Conservation (phyloP, 1,284 basidiomycete genomes). For the Xanthoconium separans region DNA sequence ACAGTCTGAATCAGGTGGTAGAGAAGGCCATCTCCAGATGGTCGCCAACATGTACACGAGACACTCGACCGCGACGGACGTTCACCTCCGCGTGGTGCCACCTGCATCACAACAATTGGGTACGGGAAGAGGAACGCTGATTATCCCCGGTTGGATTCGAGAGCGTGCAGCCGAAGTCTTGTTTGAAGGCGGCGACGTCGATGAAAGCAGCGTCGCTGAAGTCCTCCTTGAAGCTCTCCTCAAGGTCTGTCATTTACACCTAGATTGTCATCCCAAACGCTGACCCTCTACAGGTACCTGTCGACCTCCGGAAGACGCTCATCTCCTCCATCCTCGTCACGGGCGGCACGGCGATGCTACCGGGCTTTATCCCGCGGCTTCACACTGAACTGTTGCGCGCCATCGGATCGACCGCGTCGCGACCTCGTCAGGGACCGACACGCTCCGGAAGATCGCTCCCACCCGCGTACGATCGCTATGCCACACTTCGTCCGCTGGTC, state of each 20-base stretch:
- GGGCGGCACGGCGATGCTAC: conserved; percentile 90
- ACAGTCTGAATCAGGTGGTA: conserved; percentile 14
- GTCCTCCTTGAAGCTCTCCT: conserved; percentile 75
- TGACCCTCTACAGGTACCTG: conserved; percentile 62
- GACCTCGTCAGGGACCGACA: conserved; percentile 34
- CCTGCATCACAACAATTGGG: conserved; percentile 62
- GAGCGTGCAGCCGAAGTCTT: conserved; percentile 89
- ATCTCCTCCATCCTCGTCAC: conserved; percentile 80
- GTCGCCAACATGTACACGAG: conserved; percentile 67
- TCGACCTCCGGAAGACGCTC: conserved; percentile 84
- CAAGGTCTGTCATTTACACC: conserved; percentile 49
- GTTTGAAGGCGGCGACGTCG: conserved; percentile 88
- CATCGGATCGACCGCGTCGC: conserved; percentile 43
- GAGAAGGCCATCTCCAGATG: conserved; percentile 58
- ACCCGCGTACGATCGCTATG: conserved; percentile 70
- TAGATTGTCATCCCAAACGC: not conserved
- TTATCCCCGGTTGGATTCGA: conserved; percentile 93
- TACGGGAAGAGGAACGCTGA: conserved; percentile 74
- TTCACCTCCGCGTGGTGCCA: conserved; percentile 65
- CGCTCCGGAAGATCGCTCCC: conserved; percentile 42
- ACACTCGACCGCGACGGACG: conserved; percentile 71
- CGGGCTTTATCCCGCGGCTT: conserved; percentile 87
- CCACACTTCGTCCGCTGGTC: conserved; percentile 64
- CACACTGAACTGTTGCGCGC: conserved; percentile 70
- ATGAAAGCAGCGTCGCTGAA: conserved; percentile 80